These are phyloP conservation scores for Syzygium malaccense DNA, from an alignment of 441 rosid species.

Conservation along the genomic window DNA sequence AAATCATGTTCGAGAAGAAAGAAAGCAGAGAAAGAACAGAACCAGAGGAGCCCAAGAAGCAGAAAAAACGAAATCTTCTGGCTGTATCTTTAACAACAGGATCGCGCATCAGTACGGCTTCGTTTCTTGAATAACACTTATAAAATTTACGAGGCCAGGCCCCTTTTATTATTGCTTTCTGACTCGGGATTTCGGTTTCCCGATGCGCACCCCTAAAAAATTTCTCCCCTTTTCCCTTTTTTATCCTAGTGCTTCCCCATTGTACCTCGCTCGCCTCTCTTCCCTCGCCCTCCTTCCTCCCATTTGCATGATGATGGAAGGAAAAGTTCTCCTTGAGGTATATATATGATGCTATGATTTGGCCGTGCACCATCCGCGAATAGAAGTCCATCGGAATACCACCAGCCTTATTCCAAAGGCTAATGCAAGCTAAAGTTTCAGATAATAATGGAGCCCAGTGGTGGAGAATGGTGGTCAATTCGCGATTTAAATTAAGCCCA, in stretches of 20 bases:
- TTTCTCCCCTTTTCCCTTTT: not conserved
- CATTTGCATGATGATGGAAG: not conserved
- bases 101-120: constrained; percentile 47
- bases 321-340: not conserved
- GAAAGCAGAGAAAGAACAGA: not conserved
- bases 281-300: not conserved
- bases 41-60: not conserved
- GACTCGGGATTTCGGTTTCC: constrained; percentile 80
- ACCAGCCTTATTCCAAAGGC: not conserved
- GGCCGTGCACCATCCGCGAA: not conserved
- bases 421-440: not conserved
- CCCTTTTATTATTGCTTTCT: constrained; percentile 37
- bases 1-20: constrained; percentile 1
- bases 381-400: not conserved
- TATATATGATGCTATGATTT: not conserved
- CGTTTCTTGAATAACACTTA: not conserved
- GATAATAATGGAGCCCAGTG: not conserved
- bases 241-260: constrained; percentile 1
- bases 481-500: not conserved
- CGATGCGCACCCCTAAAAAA: constrained; percentile 24
- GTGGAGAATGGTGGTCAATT: not conserved
- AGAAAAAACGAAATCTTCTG: not conserved
- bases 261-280: not conserved
- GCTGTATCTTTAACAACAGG: constrained; percentile 27
- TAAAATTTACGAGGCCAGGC: not conserved